Percentiles rank a stretch among this genome's conserved stretches.
Evolutionary conservation across 169 alveolate genomes (phyloP).

Genomic region (Cryptosporidium tyzzeri): DNA sequence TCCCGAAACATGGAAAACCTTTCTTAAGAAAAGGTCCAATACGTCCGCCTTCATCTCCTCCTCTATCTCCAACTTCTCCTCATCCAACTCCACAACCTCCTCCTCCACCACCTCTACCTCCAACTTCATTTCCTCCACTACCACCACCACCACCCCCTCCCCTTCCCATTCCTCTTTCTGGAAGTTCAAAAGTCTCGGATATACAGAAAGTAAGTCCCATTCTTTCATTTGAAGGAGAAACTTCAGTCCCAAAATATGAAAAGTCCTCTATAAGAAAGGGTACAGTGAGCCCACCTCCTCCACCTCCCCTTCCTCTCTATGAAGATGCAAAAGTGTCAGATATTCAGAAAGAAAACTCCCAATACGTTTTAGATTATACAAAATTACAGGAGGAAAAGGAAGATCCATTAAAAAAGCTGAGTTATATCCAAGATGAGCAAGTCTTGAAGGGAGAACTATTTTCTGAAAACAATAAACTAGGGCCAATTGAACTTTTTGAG

Average conservation of each 20-base stretch:
- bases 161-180: no score
- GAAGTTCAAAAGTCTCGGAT: not conserved
- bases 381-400: not conserved
- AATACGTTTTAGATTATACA: not conserved
- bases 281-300: not conserved
- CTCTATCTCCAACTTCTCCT: slow-evolving; percentile 42
- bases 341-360: not conserved
- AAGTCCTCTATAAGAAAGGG: not conserved
- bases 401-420: not conserved
- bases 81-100: slow-evolving; percentile 47
- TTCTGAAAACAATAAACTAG: slow-evolving; percentile 17
- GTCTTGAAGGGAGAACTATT: not conserved
- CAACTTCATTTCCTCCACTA: slow-evolving; percentile 36
- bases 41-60: slow-evolving; percentile 11
- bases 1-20: not conserved
- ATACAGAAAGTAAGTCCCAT: not conserved
- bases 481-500: not conserved
- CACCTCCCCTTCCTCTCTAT: not conserved
- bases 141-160: slow-evolving; percentile 36
- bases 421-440: slow-evolving; percentile 15
- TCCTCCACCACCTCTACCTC: slow-evolving; percentile 16
- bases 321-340: not conserved
- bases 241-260: not conserved
- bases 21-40: slow-evolving; percentile 2
- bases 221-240: not conserved